Evolutionary conservation across 2,329 filamentous ascomycete species (phyloP).

Genomic region (Claviceps paspali): DNA sequence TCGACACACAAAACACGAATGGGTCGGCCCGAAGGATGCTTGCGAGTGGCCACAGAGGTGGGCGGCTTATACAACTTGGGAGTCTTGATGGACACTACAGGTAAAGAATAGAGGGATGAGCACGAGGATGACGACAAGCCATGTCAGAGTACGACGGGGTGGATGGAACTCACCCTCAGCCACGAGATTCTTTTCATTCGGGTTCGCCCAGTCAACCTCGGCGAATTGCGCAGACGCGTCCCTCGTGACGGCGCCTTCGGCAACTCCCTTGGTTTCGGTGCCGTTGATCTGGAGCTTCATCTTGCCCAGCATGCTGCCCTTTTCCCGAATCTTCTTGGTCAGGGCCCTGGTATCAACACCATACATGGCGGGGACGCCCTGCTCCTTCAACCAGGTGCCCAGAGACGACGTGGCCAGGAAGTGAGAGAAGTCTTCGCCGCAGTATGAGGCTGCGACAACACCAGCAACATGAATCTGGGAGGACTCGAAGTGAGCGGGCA

Average conservation of each 20-base stretch:
- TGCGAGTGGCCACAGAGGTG: constrained; percentile 53
- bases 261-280: constrained; percentile 26
- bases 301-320: constrained; percentile 92
- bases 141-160: constrained; percentile 8
- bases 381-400: constrained; percentile 90
- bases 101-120: constrained; percentile 11
- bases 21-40: constrained; percentile 75
- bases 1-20: constrained; percentile 86
- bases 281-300: constrained; percentile 54
- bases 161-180: constrained; percentile 63
- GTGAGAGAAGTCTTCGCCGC: constrained; percentile 90
- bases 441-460: constrained; percentile 79
- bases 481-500: constrained; percentile 89
- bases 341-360: constrained; percentile 86
- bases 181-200: constrained; percentile 84
- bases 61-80: constrained; percentile 76
- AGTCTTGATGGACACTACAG: constrained; percentile 69
- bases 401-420: constrained; percentile 82
- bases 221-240: constrained; percentile 45
- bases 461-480: constrained; percentile 86
- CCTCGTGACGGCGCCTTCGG: constrained; percentile 17
- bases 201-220: constrained; percentile 74
- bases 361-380: constrained; percentile 85
- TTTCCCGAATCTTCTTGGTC: constrained; percentile 84
- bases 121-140: constrained; percentile 28